A percentile compares a stretch with the other conserved stretches of the same genome.
These are phyloP conservation scores for Leishmania braziliensis DNA, from an alignment of 208 protist genomes.

Conservation along the genomic window DNA sequence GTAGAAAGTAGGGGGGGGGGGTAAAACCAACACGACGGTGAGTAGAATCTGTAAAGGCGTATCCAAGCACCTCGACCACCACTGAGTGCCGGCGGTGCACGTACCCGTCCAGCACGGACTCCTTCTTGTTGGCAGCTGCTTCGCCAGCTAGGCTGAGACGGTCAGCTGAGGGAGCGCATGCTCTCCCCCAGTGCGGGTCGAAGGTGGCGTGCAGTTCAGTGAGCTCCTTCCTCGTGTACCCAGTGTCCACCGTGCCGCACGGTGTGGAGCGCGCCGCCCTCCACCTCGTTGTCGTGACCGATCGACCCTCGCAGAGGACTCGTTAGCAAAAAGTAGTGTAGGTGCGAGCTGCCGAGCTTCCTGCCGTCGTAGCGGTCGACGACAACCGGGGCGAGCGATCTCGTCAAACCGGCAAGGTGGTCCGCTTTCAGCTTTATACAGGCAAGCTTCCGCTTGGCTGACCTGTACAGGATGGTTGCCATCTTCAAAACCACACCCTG, in stretches of 20 bases:
- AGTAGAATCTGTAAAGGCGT: conserved; percentile 36
- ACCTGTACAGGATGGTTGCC: conserved; percentile 32
- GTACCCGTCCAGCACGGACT: conserved; percentile 58
- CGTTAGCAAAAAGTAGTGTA: conserved; percentile 60
- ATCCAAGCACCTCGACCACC: conserved; percentile 60
- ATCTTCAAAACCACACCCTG: conserved; percentile 66
- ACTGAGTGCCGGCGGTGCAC: conserved; percentile 42
- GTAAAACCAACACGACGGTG: conserved; percentile 48
- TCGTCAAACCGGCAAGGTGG: conserved; percentile 35
- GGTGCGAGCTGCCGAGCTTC: conserved; percentile 47
- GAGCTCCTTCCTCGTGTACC: conserved; percentile 60
- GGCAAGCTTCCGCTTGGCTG: conserved; percentile 46
- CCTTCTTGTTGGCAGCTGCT: conserved; percentile 34
- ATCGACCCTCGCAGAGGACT: not conserved
- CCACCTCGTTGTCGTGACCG: conserved; percentile 1
- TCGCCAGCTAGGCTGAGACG: conserved; percentile 41
- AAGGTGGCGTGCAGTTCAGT: conserved; percentile 29
- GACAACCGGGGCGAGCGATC: not conserved
- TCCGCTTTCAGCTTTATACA: conserved; percentile 82
- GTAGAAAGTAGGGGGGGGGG: conserved; percentile 50
- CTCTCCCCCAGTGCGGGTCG: conserved; percentile 48
- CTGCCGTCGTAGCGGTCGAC: conserved; percentile 43
- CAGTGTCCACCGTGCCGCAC: conserved; percentile 68
- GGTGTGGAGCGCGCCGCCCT: conserved; percentile 34
- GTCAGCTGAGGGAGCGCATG: conserved; percentile 21